Base-by-base conservation (phyloP, 768 basidiomycete genomes). In the Sistotremastrum suecicum region DNA sequence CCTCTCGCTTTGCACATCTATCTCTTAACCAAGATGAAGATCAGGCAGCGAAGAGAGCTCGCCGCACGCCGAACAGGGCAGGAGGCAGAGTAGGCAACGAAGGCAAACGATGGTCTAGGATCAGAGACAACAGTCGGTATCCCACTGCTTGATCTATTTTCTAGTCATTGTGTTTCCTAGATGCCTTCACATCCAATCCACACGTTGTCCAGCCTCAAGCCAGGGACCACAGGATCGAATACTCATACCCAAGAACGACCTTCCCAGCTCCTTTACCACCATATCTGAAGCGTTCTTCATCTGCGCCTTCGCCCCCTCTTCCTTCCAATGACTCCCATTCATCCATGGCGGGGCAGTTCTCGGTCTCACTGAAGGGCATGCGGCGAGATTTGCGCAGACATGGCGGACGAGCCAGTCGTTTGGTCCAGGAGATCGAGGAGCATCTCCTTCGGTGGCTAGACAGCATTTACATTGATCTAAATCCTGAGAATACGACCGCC, bases 191-290 rank as follows among this genome's bases (percentile, higher is more conserved):
- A 20, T 78, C 75, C 9, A 88, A 89, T 55, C 76, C 76, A 1
- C 80, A 88, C 56, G 69, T 88, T 49, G 67, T 78, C 0, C 58
- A 60, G n/a, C 83, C 86, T 2, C 67, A 73, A 9, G 70, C 59
- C 61, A 60, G 54, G 39, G 86, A 89, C 61, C 71, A 74, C 51
- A 52, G 56, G 4, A 53, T 75, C 4, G 66, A 66, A 1, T 50
- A 60, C 3, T 74, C 78, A 3, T 58, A 58, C 31, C 60, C 64
- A 0, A 63, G 62, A 3, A 34, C 77, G 7, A 87, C 86, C 0
- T 89, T 88, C 55, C 85, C 86, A 2, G 71, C 75, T 49, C 87
- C 87, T 0, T 66, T 88, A 0, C 86, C 87, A 0, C 40, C 69
- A 1, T 86, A 76, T 54, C 71, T 89, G 4, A 70, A 76, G 4